These are phyloP conservation scores for Verbena officinalis DNA, from an alignment of 257 asterid genomes.

Conservation along the genomic window DNA sequence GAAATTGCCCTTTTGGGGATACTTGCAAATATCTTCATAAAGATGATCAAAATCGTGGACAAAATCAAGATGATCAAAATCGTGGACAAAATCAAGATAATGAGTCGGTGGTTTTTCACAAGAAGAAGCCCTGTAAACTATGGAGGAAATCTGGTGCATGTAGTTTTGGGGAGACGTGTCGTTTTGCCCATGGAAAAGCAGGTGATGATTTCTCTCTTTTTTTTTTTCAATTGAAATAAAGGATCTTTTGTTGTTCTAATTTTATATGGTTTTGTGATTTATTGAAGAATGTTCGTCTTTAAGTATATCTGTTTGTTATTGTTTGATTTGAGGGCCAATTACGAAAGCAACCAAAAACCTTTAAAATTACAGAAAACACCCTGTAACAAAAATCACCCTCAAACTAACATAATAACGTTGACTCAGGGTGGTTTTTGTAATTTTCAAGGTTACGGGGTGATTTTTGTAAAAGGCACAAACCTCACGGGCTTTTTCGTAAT, in stretches of 20 bases:
- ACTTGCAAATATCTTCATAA: constrained; percentile 36
- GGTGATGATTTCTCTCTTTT: too few species aligned
- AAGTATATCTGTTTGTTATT: not conserved
- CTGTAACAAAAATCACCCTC: too few species aligned
- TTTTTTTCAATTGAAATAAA: too few species aligned
- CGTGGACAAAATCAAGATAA: constrained; percentile 5
- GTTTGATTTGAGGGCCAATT: not conserved
- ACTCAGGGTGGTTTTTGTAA: too few species aligned
- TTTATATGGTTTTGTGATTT: not conserved
- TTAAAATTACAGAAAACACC: too few species aligned
- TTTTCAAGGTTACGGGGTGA: too few species aligned
- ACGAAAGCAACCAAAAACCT: too few species aligned
- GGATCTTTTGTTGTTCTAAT: too few species aligned
- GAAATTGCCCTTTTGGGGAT: constrained; percentile 49
- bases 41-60: constrained; percentile 1
- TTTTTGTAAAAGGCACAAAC: too few species aligned
- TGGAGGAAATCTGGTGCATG: constrained; percentile 48
- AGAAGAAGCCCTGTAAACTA: constrained; percentile 43
- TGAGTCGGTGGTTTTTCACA: constrained; percentile 16
- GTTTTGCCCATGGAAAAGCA: constrained; percentile 59
- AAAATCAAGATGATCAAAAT: constrained; percentile 4
- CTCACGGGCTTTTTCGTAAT: too few species aligned
- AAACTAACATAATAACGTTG: too few species aligned
- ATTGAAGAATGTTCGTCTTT: too few species aligned
- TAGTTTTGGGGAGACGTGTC: constrained; percentile 40